These are phyloP conservation scores for Metroxylon sagu DNA, from an alignment of 176 grass and related monocot species.

Conservation along the genomic window DNA sequence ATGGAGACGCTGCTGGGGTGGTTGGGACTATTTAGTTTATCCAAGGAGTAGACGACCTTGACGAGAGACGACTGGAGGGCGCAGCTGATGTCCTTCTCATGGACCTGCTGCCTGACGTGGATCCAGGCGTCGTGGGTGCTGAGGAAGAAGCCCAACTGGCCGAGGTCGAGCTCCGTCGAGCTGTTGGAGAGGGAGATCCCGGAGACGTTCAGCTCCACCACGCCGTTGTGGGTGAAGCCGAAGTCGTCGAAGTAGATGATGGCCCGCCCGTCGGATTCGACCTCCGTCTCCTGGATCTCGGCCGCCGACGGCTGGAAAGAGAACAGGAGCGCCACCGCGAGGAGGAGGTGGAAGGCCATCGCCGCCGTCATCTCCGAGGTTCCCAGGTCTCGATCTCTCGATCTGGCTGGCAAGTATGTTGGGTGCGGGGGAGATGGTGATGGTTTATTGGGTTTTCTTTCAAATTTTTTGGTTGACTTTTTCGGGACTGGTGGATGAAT, in stretches of 20 bases:
- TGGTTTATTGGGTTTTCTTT: no score
- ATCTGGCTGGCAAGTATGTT: no score
- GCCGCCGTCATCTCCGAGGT: no score
- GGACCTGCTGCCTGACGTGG: not conserved
- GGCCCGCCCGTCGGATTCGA: not conserved
- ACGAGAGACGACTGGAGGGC: not conserved
- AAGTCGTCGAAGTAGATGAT: constrained; percentile 11
- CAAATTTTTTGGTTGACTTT: no score
- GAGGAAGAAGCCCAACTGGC: constrained; percentile 4
- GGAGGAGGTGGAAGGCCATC: no score
- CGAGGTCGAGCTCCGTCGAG: not conserved
- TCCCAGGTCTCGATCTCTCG: no score
- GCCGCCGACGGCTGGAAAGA: not conserved
- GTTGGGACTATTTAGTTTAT: not conserved
- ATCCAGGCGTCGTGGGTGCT: constrained; percentile 1
- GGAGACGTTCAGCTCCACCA: constrained; percentile 8
- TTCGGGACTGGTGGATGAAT: no score
- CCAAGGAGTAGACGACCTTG: not conserved
- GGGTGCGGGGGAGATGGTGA: no score
- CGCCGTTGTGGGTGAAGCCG: constrained; percentile 8
- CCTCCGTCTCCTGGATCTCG: constrained; percentile 3
- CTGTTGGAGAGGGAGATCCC: not conserved
- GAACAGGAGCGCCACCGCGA: no score
- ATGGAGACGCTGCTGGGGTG: not conserved
- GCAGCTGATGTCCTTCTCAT: constrained; percentile 1